Conservation (phyloP, 116 monocot genomes). For the Thalassia testudinum region DNA sequence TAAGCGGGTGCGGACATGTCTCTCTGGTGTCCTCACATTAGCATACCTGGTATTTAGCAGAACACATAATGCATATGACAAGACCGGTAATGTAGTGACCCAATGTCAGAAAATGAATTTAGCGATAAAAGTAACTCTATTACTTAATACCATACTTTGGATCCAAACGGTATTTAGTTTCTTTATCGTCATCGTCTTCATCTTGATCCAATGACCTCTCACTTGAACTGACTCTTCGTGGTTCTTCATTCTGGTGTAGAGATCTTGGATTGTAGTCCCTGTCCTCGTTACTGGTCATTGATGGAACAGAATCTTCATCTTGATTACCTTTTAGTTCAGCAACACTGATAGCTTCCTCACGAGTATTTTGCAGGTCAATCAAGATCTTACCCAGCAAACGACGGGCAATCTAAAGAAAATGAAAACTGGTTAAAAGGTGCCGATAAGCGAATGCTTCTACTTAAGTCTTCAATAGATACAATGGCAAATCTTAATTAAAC, state of each 20-base stretch:
- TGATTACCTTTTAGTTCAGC: conserved; percentile 53
- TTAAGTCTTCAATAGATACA: no score
- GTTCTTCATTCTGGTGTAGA: conserved; percentile 47
- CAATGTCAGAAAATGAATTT: background rate
- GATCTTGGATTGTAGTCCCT: conserved; percentile 20
- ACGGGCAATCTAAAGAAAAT: conserved; percentile 55
- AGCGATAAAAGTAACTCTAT: background rate
- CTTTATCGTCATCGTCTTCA: conserved; percentile 89
- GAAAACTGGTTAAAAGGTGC: no score
- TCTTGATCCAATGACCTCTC: conserved; percentile 82
- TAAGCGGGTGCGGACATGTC: conserved; percentile 95
- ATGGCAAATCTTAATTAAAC: no score
- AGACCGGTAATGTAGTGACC: no score
- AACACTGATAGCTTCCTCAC: conserved; percentile 90
- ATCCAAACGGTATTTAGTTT: conserved; percentile 94
- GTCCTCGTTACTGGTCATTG: conserved; percentile 44
- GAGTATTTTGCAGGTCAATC: conserved; percentile 87
- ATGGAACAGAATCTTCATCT: conserved; percentile 17
- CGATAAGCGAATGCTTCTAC: no score
- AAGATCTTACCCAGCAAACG: conserved; percentile 89
- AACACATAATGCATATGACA: no score
- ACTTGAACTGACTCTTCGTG: conserved; percentile 44
- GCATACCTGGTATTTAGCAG: conserved; percentile 62
- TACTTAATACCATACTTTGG: conserved; percentile 39
- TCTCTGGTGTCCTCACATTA: conserved; percentile 90